phyloP scores from a whole-genome alignment of 78 protist genomes.

The Dictyostelium discoideum region DNA sequence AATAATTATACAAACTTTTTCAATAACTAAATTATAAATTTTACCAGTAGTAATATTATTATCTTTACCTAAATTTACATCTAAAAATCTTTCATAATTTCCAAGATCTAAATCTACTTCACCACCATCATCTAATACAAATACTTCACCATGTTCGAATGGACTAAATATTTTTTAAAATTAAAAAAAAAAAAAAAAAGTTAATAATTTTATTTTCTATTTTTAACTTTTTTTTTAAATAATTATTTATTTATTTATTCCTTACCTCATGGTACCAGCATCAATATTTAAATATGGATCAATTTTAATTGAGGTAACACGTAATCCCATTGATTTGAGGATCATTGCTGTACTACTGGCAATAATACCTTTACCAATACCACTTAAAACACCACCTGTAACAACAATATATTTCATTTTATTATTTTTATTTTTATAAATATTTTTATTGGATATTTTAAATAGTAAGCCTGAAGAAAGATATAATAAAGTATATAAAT shows the following conservation, averaged over 20 bases:
- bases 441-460: not conserved
- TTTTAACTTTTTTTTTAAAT: too few relatives aligned
- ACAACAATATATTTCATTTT: constrained; percentile 86
- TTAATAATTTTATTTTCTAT: not conserved
- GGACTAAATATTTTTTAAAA: constrained; percentile 48
- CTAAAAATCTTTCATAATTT: constrained; percentile 98
- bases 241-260: too few relatives aligned
- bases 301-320: constrained; percentile 91
- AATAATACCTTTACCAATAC: constrained; percentile 95
- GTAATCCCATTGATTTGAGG: constrained; percentile 81
- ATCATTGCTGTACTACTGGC: constrained; percentile 88
- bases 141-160: constrained; percentile 94
- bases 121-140: constrained; percentile 94
- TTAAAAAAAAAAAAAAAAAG: not conserved
- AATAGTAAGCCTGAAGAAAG: not conserved
- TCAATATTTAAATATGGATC: constrained; percentile 93
- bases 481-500: too few relatives aligned
- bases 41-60: constrained; percentile 99
- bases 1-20: constrained; percentile 64
- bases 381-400: constrained; percentile 94
- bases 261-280: constrained; percentile 92
- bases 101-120: constrained; percentile 98
- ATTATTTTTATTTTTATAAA: not conserved
- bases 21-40: constrained; percentile 93
- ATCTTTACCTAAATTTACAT: constrained; percentile 87